Evolutionary conservation across 352 stramenopile genomes (phyloP).

Genomic region (Globisporangium splendens): DNA sequence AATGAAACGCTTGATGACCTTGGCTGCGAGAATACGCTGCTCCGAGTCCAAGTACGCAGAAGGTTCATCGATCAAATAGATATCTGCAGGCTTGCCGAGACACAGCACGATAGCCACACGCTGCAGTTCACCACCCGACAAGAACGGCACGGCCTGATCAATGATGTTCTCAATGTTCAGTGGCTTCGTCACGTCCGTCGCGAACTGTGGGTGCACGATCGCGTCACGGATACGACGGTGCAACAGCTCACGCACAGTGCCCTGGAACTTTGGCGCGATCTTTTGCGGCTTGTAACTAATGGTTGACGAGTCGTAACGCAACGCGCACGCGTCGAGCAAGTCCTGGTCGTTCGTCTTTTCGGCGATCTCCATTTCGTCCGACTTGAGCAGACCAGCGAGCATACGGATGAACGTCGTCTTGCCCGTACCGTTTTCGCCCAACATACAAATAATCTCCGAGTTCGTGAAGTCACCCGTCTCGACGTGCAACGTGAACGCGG

Average conservation of each 20-base stretch:
- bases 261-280: slow-evolving; percentile 93
- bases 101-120: slow-evolving; percentile 97
- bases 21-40: slow-evolving; percentile 98
- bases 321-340: slow-evolving; percentile 68
- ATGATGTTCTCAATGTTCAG: slow-evolving; percentile 98
- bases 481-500: slow-evolving; percentile 98
- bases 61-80: slow-evolving; percentile 99
- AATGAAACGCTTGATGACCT: slow-evolving; percentile 99
- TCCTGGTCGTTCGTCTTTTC: slow-evolving; percentile 67
- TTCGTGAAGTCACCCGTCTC: slow-evolving; percentile 96
- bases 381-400: slow-evolving; percentile 98
- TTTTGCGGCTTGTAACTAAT: slow-evolving; percentile 99
- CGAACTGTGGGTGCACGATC: slow-evolving; percentile 98
- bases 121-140: slow-evolving; percentile 99
- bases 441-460: slow-evolving; percentile 98
- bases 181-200: slow-evolving; percentile 98
- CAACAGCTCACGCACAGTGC: slow-evolving; percentile 96
- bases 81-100: slow-evolving; percentile 97
- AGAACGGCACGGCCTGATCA: slow-evolving; percentile 96
- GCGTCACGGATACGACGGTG: slow-evolving; percentile 97
- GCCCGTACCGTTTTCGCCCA: slow-evolving; percentile 99
- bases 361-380: slow-evolving; percentile 93
- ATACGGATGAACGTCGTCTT: slow-evolving; percentile 99
- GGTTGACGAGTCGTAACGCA: slow-evolving; percentile 81
- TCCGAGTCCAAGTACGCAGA: slow-evolving; percentile 99